These are phyloP conservation scores for Setaria viridis DNA, from an alignment of 202 grass and related monocot genomes.

Conservation along the genomic window DNA sequence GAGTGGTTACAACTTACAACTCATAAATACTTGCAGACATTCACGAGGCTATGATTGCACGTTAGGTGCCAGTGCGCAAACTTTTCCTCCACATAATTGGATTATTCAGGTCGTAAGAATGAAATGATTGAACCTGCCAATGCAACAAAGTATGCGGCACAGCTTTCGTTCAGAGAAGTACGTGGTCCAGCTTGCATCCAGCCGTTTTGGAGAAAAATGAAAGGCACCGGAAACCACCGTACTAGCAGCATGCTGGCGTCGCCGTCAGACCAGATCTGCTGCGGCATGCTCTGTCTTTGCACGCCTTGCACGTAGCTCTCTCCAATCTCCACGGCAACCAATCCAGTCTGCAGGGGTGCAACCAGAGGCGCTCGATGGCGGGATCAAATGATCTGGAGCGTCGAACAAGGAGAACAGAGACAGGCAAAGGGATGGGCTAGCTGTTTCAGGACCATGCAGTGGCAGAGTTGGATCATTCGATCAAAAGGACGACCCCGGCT, in stretches of 20 bases:
- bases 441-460: too few species aligned
- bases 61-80: background rate
- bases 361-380: background rate
- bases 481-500: too few species aligned
- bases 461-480: too few species aligned
- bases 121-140: slow-evolving; percentile 19
- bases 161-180: background rate
- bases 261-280: background rate
- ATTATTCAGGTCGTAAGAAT: background rate
- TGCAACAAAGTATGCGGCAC: background rate
- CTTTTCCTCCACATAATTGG: background rate
- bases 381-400: background rate
- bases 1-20: background rate
- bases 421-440: too few species aligned
- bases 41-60: background rate
- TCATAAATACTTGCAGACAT: background rate
- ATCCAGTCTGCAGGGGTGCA: background rate
- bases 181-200: background rate
- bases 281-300: background rate
- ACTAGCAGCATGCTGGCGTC: background rate
- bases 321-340: too few species aligned
- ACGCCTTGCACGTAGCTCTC: too few species aligned
- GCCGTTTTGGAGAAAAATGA: too few species aligned
- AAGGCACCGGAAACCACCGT: background rate
- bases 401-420: background rate